Evolutionary conservation across 1,284 basidiomycete genomes (phyloP), one percentile per base, ranked within the genome.

Genomic region (Apiotrichum mycotoxinovorans): DNA sequence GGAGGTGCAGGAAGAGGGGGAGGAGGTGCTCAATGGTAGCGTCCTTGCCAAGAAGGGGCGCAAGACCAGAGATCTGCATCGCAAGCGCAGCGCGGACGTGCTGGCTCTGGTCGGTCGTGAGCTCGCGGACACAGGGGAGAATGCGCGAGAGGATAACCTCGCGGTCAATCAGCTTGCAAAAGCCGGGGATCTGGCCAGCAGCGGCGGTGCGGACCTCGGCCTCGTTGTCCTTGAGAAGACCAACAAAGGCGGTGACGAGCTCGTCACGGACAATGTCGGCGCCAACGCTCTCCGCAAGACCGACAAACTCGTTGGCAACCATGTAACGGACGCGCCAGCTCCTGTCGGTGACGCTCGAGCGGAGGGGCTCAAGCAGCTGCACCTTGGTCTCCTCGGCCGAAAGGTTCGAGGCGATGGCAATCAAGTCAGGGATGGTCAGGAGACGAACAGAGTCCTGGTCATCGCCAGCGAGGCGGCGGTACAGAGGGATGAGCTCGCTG

Each of bases 241-340:
- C 87, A 4, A 98, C 92, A 74, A 90, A 98, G 61, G 96, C 92
- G 47, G 85, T 85, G 60, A 96, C 91, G 56, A 98, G 81, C 74
- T 99, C 96, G 66, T 98, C 95, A 62, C 91, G 84, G 49, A 98
- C 90, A 56, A 98, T 85, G 50, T 94, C 91, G 64, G 84, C 81
- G 15, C 94, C 94, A 33, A 97, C 90, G 17, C 90, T 87, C 71
- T 94, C 88, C 2, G 96, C 93, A 38, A 99, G 84, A 18, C 62
- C 89, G 63, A 98, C 96, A 79, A 98, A 98, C 78, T 98, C 91
- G 67, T 87, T 94, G 7, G 95, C 96, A 18, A 94, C 92, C 95
- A 98, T 98, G 79, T 98, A 99, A 69, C 96, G 84, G 51, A 99
- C 96, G 67, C 96, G 83, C 96, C 96, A 99, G 76, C 92, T 95